Evolutionary conservation across 179 eudicot species (phyloP).

Genomic region (Spergularia azorica): DNA sequence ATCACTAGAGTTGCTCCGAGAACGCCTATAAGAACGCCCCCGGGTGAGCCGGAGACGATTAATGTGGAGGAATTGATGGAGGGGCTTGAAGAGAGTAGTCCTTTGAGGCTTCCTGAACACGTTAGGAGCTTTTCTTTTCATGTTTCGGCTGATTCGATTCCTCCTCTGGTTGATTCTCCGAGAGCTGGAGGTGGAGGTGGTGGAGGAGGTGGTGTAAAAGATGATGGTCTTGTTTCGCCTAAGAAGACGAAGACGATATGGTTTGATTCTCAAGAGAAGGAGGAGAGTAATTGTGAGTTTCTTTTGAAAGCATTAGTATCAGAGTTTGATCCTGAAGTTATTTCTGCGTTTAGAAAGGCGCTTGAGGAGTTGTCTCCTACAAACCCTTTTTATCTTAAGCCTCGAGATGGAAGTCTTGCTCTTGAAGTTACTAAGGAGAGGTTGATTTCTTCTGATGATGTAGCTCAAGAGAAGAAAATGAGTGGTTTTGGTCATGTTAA

Average conservation of each 20-base stretch:
- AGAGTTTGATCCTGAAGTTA: slow-evolving; percentile 73
- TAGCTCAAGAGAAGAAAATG: slow-evolving; percentile 13
- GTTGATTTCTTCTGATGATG: slow-evolving; percentile 8
- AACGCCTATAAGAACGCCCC: slow-evolving; percentile 77
- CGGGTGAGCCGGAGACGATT: slow-evolving; percentile 88
- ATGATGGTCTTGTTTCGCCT: slow-evolving; percentile 2
- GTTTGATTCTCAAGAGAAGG: slow-evolving; percentile 28
- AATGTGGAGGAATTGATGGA: slow-evolving; percentile 87
- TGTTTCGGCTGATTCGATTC: slow-evolving; percentile 35
- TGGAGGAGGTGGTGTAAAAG: neutral
- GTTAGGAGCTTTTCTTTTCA: slow-evolving; percentile 69
- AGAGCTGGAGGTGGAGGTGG: slow-evolving; percentile 18
- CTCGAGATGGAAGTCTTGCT: slow-evolving; percentile 14
- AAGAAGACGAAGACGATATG: slow-evolving; percentile 8
- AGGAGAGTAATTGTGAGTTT: slow-evolving; percentile 29
- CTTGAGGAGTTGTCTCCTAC: slow-evolving; percentile 61
- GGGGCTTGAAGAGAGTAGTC: slow-evolving; percentile 71
- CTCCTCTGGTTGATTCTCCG: slow-evolving; percentile 32
- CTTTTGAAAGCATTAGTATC: slow-evolving; percentile 34
- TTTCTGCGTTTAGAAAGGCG: slow-evolving; percentile 66
- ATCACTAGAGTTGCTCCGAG: slow-evolving; percentile 58
- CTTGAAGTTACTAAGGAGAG: slow-evolving; percentile 25
- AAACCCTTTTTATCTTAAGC: slow-evolving; percentile 49
- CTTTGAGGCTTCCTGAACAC: slow-evolving; percentile 29
- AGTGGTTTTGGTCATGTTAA: slow-evolving; percentile 30